Conservation (phyloP, 805 yeast species). For the Yamadazyma paraphyllophila region DNA sequence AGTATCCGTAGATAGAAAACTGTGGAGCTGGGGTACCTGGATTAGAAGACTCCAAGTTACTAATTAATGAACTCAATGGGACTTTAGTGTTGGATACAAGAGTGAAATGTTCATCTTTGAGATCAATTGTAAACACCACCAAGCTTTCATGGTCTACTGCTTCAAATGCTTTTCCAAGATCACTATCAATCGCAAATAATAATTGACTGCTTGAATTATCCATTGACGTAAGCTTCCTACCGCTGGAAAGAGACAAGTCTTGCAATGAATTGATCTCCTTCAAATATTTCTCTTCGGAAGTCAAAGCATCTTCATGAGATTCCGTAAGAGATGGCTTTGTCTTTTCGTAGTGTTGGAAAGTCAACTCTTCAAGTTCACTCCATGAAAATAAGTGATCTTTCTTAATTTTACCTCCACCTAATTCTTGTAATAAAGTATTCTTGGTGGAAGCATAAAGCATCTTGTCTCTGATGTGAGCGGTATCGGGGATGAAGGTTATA, state of each 20-base stretch:
- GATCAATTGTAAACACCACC: conserved; percentile 51
- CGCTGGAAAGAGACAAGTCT: conserved; percentile 22
- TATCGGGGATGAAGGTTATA: conserved; percentile 84
- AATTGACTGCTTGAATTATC: conserved; percentile 18
- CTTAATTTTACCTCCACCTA: conserved; percentile 61
- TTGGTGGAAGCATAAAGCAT: conserved; percentile 95
- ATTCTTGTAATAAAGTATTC: conserved; percentile 66
- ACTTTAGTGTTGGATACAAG: conserved; percentile 23
- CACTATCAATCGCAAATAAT: conserved; percentile 25
- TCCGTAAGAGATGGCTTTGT: conserved; percentile 12
- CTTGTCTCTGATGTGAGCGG: conserved; percentile 74
- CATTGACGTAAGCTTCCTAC: conserved; percentile 38
- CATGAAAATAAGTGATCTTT: conserved; percentile 43
- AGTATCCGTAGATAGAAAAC: conserved; percentile 53
- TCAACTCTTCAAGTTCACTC: conserved; percentile 56
- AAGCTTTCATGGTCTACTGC: conserved; percentile 22
- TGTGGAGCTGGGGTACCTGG: conserved; percentile 31
- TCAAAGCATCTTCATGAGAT: conserved; percentile 41
- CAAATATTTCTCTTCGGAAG: conserved; percentile 53
- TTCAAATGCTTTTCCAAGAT: conserved; percentile 26
- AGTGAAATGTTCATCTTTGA: conserved; percentile 41
- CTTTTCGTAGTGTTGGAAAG: conserved; percentile 43
- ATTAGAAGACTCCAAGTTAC: conserved; percentile 13
- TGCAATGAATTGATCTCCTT: conserved; percentile 40
- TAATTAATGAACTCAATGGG: conserved; percentile 19